Evolutionary conservation across 176 grass and related monocot genomes (phyloP).

Genomic region (Lolium rigidum): DNA sequence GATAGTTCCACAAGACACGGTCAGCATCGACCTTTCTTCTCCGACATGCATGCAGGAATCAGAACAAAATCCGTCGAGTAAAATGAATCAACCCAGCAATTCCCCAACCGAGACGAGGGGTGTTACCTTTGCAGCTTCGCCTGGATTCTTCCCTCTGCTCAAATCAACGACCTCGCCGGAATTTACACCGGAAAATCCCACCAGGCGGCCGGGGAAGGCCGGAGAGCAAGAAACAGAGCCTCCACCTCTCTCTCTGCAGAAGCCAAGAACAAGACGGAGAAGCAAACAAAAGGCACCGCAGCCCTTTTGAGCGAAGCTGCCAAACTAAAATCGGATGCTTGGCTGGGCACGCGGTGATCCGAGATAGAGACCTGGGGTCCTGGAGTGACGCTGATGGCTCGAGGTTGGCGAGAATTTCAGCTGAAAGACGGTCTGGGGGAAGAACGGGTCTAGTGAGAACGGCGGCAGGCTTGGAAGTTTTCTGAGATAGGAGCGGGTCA

Average conservation of each 20-base stretch:
- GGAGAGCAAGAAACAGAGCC: background rate
- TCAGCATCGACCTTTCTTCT: background rate
- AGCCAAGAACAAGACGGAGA: slow-evolving; percentile 6
- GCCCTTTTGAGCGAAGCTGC: slow-evolving; percentile 4
- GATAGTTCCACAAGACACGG: background rate
- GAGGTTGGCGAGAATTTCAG: background rate
- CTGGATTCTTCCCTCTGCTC: background rate
- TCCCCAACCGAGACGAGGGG: background rate
- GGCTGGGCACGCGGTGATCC: background rate
- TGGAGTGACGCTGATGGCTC: background rate
- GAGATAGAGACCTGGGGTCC: background rate
- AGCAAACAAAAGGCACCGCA: background rate
- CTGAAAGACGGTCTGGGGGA: background rate
- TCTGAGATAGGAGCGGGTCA: background rate
- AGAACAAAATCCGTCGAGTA: background rate
- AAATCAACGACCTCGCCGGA: background rate
- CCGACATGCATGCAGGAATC: background rate
- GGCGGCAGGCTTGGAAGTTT: background rate
- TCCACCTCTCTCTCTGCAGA: slow-evolving; percentile 16
- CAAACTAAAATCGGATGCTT: background rate
- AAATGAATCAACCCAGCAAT: background rate
- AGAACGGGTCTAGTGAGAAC: background rate
- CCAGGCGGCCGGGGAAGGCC: background rate
- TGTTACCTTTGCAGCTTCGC: background rate
- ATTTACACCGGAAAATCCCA: background rate